Evolutionary conservation across 768 basidiomycete species (phyloP), one percentile per base, ranked within the genome.

Genomic region (Leccinum pellstonianum): DNA sequence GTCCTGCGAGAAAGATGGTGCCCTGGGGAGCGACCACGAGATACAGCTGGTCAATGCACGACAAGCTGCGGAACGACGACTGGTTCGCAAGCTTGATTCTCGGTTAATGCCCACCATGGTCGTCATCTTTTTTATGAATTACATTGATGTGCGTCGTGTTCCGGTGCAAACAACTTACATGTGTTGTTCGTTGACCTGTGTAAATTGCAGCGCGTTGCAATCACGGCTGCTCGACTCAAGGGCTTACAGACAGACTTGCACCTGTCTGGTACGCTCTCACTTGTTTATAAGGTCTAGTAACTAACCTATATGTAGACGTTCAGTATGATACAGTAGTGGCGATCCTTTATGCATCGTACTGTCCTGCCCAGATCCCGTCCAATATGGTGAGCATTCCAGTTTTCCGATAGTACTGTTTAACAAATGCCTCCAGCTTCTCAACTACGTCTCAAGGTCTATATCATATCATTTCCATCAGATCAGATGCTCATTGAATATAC

Each of bases 61-160:
- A 35, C 33, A 21, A 52, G 21, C 19, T 9, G 33, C 52, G 33
- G 52, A 52, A 35, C 33, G 52, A 4, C 31, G 21, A 19, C 52
- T 52, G 31, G 52, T 52, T 52, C 52, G 52, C 52, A 52, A 52
- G 12, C 52, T 52, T 11, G 52, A 52, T 52, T 12, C 19, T 23
- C 31, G 52, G 21, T 37, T 52, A 15, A 2, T 52, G 21, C 52
- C 52, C 33, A 37, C 33, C 33, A 25, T 56, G 46, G 23, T 49
- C 10, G 17, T 56, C 31, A 37, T 56, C 7, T 56, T 35, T 49
- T 48, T 56, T 11, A 56, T 56, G 55, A 56, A 56, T 14, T 47
- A 56, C 47, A 49, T 56, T 33, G 55, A 56, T 31, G 55, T 49
- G 10, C 55, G 55, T 56, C 46, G 17, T 54, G 21, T 29, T 19